Evolutionary conservation across 2,329 filamentous ascomycete species (phyloP), one percentile per base, ranked within the genome.

Genomic region (Exserohilum rostratum): DNA sequence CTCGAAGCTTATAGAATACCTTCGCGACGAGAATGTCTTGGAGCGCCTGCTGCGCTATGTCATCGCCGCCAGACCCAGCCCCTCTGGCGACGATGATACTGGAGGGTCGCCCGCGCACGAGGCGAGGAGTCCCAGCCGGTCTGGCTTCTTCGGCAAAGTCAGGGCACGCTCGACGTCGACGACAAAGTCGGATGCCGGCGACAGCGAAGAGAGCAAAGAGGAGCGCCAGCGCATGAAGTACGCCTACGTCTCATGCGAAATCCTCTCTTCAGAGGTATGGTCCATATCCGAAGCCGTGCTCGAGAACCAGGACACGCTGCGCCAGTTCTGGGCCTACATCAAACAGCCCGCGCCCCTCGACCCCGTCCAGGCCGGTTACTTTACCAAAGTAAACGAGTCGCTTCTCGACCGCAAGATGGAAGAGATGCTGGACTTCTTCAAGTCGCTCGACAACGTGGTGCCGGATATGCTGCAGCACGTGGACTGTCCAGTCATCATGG

Each of bases 311-410:
- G 80, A 86, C 39, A 83, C 92, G 57, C 79, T 99, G 65, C 86
- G 87, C 67, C 85, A 89, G 62, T 98, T 99, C 76, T 99, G 95
- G 95, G 82, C 86, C 43, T 99, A 97, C 75, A 78, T 99, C 66
- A 89, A 89, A 72, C 85, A 88, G 50, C 85, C 90, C n/a, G 85
- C 91, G 10, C 91, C 93, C 2, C 84, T 99, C 50, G 93, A 98
- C 73, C 90, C 93, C 33, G 83, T 97, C 5, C 93, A 98, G 77
- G 93, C 95, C 15, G 93, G 93, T 70, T 99, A 99, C 75, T 99
- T 99, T 74, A 97, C 93, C 50, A 99, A 98, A 74, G 93, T 99
- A 71, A 98, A 98, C 76, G 95, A 99, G 78, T 90, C 91, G n/a
- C 80, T 99, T 17, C 89, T 99, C 51, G 95, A 98, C 75, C 96